Percentiles rank a stretch among this genome's conserved stretches.
phyloP scores from a whole-genome alignment of 768 basidiomycete species.

The Kwoniella pini region DNA sequence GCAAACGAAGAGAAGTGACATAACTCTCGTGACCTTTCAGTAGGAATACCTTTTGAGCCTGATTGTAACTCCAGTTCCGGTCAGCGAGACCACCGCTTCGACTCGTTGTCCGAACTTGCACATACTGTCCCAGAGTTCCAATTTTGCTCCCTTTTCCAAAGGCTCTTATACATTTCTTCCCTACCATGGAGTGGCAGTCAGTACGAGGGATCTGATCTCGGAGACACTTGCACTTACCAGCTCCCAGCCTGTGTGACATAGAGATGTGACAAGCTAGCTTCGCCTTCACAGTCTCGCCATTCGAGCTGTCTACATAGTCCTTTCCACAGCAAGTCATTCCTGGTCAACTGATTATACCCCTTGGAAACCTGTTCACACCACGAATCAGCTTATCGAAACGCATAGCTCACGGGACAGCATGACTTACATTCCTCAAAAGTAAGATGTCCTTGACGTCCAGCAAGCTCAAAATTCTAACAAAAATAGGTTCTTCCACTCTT shows the following conservation, averaged over 20 bases:
- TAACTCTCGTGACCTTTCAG: constrained; percentile 82
- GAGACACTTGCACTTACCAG: constrained; percentile 71
- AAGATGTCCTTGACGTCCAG: constrained; percentile 67
- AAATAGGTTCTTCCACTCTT: constrained; percentile 66
- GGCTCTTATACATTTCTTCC: constrained; percentile 72
- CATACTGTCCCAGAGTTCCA: constrained; percentile 65
- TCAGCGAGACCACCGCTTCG: not conserved
- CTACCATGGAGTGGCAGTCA: constrained; percentile 45
- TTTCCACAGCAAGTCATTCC: constrained; percentile 74
- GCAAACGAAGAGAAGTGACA: constrained; percentile 74
- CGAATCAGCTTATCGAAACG: not conserved
- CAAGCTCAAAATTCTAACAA: constrained; percentile 65
- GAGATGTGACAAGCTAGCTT: constrained; percentile 3
- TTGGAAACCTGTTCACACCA: constrained; percentile 54
- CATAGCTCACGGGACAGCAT: not conserved
- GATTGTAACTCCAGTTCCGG: not conserved
- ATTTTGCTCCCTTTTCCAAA: constrained; percentile 84
- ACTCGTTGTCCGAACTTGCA: not conserved
- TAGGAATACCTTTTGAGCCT: constrained; percentile 73
- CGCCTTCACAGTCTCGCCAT: constrained; percentile 57
- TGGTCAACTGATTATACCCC: constrained; percentile 58
- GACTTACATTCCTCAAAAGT: constrained; percentile 59
- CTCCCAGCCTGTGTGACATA: constrained; percentile 58
- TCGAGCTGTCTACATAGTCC: constrained; percentile 72
- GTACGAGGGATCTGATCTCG: no score